Conservation (phyloP, 257 asterid species). For the Gentiana straminea region DNA sequence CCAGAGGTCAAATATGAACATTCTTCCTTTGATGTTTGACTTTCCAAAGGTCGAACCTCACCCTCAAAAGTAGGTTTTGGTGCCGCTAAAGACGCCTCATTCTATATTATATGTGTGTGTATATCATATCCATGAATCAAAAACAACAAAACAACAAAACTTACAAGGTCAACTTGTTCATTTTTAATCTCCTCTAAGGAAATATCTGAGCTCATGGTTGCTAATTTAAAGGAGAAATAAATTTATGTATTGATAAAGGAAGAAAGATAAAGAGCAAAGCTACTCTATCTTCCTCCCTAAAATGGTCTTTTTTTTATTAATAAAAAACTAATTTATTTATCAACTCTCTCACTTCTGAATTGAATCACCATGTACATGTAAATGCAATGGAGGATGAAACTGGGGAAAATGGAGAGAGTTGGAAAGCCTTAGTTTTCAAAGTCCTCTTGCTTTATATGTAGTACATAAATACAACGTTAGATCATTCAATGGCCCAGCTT, state of each 20-base stretch:
- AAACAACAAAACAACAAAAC: conserved; percentile 1
- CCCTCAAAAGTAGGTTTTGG: too few species aligned
- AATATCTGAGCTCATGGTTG: conserved; percentile 34
- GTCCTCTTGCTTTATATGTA: too few species aligned
- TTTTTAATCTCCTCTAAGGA: conserved; percentile 50
- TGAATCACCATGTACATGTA: conserved; percentile 15
- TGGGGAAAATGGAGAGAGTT: not conserved
- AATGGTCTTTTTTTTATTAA: not conserved
- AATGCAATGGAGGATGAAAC: not conserved
- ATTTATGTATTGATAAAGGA: conserved; percentile 7
- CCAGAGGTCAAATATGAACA: too few species aligned
- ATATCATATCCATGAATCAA: not conserved
- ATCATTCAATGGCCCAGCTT: too few species aligned
- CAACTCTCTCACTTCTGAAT: conserved; percentile 2
- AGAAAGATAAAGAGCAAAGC: conserved; percentile 35
- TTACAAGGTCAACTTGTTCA: conserved; percentile 59
- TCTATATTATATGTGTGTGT: too few species aligned
- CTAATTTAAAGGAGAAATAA: not conserved
- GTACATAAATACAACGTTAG: too few species aligned
- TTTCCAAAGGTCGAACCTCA: too few species aligned
- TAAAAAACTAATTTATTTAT: not conserved
- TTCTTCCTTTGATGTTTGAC: too few species aligned
- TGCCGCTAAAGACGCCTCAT: too few species aligned
- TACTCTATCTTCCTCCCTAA: conserved; percentile 23
- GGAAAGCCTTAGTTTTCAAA: conserved; percentile 3